These are phyloP conservation scores for Lipomyces oligophaga DNA, from an alignment of 805 yeast genomes.

Conservation along the genomic window DNA sequence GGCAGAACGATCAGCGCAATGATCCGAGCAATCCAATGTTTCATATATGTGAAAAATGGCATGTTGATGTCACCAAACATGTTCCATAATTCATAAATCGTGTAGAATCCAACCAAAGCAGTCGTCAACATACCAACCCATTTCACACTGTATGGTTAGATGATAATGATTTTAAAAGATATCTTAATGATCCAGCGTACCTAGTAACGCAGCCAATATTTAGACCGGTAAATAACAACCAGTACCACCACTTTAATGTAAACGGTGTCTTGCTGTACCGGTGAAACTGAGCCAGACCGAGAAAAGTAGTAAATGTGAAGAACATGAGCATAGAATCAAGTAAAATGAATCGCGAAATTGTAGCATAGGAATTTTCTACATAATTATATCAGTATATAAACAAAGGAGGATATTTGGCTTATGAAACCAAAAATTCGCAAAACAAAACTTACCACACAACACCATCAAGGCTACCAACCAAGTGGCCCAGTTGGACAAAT, in stretches of 20 bases:
- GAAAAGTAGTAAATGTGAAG: conserved; percentile 81
- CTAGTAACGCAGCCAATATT: conserved; percentile 70
- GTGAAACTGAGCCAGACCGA: conserved; percentile 68
- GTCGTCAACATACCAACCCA: conserved; percentile 96
- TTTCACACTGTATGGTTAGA: conserved; percentile 56
- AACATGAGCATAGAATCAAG: conserved; percentile 87
- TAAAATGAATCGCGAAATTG: conserved; percentile 82
- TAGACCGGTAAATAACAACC: conserved; percentile 81
- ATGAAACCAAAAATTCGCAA: neutral
- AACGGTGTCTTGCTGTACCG: conserved; percentile 59
- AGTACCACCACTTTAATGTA: conserved; percentile 84
- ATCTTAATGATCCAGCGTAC: neutral
- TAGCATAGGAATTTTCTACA: conserved; percentile 76
- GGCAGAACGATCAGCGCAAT: conserved; percentile 69
- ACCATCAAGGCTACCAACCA: conserved; percentile 82
- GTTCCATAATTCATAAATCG: conserved; percentile 82
- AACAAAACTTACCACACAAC: conserved; percentile 19
- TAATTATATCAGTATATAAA: conserved; percentile 53
- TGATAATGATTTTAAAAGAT: conserved; percentile 38
- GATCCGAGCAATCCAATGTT: conserved; percentile 73
- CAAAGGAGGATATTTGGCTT: neutral
- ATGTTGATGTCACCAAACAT: conserved; percentile 60
- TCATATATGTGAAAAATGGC: conserved; percentile 34
- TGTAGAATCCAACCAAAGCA: conserved; percentile 81
- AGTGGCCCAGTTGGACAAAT: conserved; percentile 63